Base-by-base conservation (phyloP, 2,329 filamentous ascomycete species). In the Hawksworthiomyces lignivorus region DNA sequence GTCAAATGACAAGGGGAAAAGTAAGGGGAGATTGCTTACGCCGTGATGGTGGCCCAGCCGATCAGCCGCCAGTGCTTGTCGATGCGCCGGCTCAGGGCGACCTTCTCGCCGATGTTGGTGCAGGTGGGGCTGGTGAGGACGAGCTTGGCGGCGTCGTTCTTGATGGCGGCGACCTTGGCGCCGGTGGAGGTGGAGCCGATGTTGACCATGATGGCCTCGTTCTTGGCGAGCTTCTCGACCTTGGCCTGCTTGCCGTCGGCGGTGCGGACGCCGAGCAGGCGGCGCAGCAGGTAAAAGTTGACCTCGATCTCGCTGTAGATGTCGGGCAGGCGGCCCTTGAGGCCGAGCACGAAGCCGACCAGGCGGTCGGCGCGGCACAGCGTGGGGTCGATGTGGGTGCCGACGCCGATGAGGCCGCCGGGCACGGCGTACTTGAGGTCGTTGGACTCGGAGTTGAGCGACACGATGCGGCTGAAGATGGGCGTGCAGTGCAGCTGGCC, bases 201-300 rank as follows among this genome's bases (percentile, higher is more conserved):
- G 74, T 98, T 98, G 52, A 98, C 92, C 92, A 98, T 97, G 67
- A 98, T 83, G 58, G 97, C 88, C 67, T 98, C 92, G 69, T 95
- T 96, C 81, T 97, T 98, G 44, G 88, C 75, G 52, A 98, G 75
- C 73, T 98, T 98, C 56, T 89, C 88, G 53, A 98, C 92, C 82
- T 98, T 98, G 59, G 90, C 90, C 69, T 97, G 92, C 75, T 98
- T 98, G 62, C 92, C 92, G 55, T 98, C 92, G 49, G 90, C 88
- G 35, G 92, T 95, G 71, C 94, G 89, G 57, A 98, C 92, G 80
- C 92, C 92, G 44, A 98, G 79, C 49, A 98, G 75, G 56, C 92
- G 80, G 56, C 90, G 85, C 50, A 98, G 82, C 48, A 98, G 77
- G 77, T 97, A 98, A 75, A 97, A 98, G 78, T 97, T 97, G 67